phyloP scores from a whole-genome alignment of 179 eudicot species.

The Drosera spatulata region DNA sequence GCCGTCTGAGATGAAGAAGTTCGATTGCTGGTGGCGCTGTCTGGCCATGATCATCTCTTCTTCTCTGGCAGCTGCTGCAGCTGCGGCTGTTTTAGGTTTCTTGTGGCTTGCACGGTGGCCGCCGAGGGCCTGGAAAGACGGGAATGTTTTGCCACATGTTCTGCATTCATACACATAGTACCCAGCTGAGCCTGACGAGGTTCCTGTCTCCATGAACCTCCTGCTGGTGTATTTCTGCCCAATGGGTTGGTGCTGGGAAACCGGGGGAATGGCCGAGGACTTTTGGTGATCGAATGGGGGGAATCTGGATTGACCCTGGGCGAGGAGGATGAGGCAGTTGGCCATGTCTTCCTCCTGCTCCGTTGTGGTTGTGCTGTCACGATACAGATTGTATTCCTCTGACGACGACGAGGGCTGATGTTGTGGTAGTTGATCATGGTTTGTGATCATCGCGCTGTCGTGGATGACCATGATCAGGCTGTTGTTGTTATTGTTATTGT shows the following conservation, averaged over 20 bases:
- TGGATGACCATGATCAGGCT: neutral
- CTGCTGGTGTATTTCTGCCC: slow-evolving; percentile 22
- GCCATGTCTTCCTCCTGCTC: slow-evolving; percentile 30
- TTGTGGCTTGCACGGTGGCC: slow-evolving; percentile 86
- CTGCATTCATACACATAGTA: slow-evolving; percentile 58
- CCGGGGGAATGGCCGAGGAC: neutral
- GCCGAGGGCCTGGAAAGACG: slow-evolving; percentile 72
- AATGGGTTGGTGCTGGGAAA: neutral
- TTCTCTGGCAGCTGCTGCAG: too few species aligned
- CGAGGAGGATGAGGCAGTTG: slow-evolving; percentile 42
- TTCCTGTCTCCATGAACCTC: slow-evolving; percentile 21
- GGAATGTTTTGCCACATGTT: slow-evolving; percentile 54
- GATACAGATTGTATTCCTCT: neutral
- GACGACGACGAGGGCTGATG: neutral
- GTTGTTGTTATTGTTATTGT: neutral
- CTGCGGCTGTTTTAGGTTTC: slow-evolving; percentile 22
- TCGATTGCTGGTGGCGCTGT: slow-evolving; percentile 2
- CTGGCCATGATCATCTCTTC: slow-evolving; percentile 1
- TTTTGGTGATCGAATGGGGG: too few species aligned
- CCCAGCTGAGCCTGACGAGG: slow-evolving; percentile 10
- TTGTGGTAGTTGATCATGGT: too few species aligned
- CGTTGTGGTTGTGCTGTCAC: slow-evolving; percentile 10
- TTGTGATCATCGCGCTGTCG: neutral
- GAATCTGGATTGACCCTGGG: slow-evolving; percentile 22
- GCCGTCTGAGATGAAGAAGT: neutral